Evolutionary conservation across 768 basidiomycete species (phyloP).

Genomic region (Lepiota brunneoincarnata): DNA sequence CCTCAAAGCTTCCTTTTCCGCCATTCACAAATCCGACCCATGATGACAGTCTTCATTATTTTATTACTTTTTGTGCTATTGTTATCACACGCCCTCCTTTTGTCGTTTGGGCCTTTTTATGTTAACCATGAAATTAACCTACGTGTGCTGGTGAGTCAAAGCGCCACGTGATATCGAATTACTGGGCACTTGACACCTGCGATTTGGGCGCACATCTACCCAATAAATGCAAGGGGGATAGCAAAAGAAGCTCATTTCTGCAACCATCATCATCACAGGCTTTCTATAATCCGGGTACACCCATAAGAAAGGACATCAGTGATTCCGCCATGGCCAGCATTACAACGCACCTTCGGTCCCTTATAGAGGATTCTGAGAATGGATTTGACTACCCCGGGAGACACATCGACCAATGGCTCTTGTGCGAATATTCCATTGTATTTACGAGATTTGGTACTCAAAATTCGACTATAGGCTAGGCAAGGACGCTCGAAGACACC

Average conservation of each 20-base stretch:
- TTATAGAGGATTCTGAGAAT: background rate
- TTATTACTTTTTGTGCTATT: background rate
- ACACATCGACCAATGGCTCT: conserved; percentile 8
- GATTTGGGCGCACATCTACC: background rate
- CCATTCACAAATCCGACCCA: conserved; percentile 25
- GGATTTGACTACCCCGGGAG: conserved; percentile 3
- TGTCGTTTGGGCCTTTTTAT: background rate
- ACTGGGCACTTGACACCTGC: background rate
- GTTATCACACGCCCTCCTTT: background rate
- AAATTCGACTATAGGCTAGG: background rate
- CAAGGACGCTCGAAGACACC: background rate
- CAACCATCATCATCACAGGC: too few relatives aligned
- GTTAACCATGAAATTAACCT: too few relatives aligned
- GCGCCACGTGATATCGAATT: conserved; percentile 8
- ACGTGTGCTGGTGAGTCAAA: background rate
- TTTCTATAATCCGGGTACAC: too few relatives aligned
- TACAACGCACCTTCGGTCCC: conserved; percentile 1
- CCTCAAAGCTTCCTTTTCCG: conserved; percentile 71
- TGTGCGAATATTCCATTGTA: background rate
- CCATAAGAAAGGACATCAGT: background rate
- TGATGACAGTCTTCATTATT: conserved; percentile 1
- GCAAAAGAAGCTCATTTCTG: background rate
- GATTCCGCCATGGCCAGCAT: background rate
- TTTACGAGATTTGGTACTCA: too few relatives aligned
- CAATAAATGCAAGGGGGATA: background rate